phyloP scores from a whole-genome alignment of 2,329 filamentous ascomycete species.

The Fusarium longipes region DNA sequence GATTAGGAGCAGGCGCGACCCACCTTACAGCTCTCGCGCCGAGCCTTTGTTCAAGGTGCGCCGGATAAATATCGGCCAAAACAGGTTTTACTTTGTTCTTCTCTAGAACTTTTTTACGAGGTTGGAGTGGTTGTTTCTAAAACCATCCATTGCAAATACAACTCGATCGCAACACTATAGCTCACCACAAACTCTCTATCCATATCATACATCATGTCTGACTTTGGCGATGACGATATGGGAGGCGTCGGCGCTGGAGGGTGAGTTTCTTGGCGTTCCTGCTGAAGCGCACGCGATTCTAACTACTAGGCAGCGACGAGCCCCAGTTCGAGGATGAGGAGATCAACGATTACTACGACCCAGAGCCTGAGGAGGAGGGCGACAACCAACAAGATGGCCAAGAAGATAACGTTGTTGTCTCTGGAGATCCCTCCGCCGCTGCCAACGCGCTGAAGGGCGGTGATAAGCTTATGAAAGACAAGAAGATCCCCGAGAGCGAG shows the following conservation, averaged over 20 bases:
- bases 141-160: conserved; percentile 35
- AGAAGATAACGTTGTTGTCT: conserved; percentile 69
- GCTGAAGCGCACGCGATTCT: conserved; percentile 26
- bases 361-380: conserved; percentile 66
- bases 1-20: conserved; percentile 13
- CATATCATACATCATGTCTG: conserved; percentile 68
- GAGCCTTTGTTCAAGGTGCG: conserved; percentile 2
- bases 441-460: conserved; percentile 65
- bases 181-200: neutral
- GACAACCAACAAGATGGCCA: conserved; percentile 64
- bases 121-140: conserved; percentile 36
- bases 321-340: conserved; percentile 79
- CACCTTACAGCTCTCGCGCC: conserved; percentile 6
- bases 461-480: conserved; percentile 74
- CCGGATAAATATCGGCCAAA: conserved; percentile 51
- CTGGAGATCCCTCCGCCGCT: conserved; percentile 70
- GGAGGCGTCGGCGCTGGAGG: conserved; percentile 67
- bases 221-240: conserved; percentile 75
- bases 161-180: conserved; percentile 1
- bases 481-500: conserved; percentile 90
- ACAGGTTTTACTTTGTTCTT: conserved; percentile 40
- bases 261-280: conserved; percentile 56
- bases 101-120: conserved; percentile 49
- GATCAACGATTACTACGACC: conserved; percentile 66
- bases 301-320: conserved; percentile 66